Evolutionary conservation across 202 grass and related monocot species (phyloP), one percentile per base, ranked within the genome.

Genomic region (Bolboschoenoplectus hybrid): DNA sequence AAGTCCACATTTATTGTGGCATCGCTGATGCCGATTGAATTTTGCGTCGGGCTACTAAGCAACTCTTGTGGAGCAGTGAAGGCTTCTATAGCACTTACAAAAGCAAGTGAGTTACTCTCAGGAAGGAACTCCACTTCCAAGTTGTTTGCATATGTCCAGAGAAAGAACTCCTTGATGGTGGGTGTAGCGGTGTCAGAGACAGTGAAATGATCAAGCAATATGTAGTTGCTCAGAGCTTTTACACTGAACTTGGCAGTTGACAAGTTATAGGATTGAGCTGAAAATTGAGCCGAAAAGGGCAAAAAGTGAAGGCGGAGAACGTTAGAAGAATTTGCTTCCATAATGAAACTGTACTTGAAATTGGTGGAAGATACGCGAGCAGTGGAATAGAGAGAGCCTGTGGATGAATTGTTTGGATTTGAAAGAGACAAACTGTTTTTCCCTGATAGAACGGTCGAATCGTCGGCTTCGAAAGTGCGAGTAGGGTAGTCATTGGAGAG

Each of bases 231-330:
- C 13, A 47, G 74, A 26, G 89, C 76, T 0, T 40, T 53, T 62
- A 97, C 90, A 2, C 70, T 7, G 87, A 97, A 97, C 6, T 74
- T 49, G 4, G 90, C 68, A 2, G 85, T 45, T 5, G 84, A 78
- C 86, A 94, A 58, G 68, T 66, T 45, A 4, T 39, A 16, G 58
- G 81, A 51, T 7, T 14, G 3, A 40, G 75, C 39, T 2, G 88
- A 7, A 82, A 94, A 51, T 7, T 14, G 3, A 40, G 75, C 39
- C 1, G 88, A 7, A 82, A 94, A 89, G 3, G 92, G 92, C 87
- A 83, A 78, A 86, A 97, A 94, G 75, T 97, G 94, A 85, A 97
- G 85, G 74, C 94, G 94, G 67, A 97, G 92, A 69, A 92, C 79
- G 85, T 89, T 47, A 49, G 66, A 86, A 67, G 60, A 67, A 51